Evolutionary conservation across 2,329 filamentous ascomycete genomes (phyloP), one percentile per base, ranked within the genome.

Genomic region (Cladosporium colombiae): DNA sequence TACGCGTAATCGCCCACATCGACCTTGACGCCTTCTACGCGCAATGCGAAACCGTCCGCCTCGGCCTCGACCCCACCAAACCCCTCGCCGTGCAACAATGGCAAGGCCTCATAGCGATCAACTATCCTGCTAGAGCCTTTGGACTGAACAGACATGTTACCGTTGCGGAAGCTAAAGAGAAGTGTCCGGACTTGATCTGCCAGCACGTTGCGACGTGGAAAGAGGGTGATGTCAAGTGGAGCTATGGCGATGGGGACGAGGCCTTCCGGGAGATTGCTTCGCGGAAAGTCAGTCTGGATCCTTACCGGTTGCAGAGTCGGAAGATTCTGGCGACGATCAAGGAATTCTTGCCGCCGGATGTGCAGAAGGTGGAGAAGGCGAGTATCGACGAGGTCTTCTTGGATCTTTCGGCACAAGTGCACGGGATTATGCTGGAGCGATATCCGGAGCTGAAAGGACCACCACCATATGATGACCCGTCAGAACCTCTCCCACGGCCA

Each of bases 161-260:
- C 10, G 85, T 92, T 50, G 83, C 83, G 4, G 95, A 98, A 74
- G 95, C 95, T 21, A 89, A 88, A 78, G 94, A 94, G 77, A 82
- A 92, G 68, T 99, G 95, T 73, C 93, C 94, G 0, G 83, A 90
- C 16, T 83, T 99, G 33, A 88, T 96, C 65, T 82, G 91, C 63
- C 94, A 97, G 78, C 95, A 99, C 77, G 95, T 98, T 21, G 93
- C 93, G 52, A 98, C 93, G 5, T 98, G 93, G 89, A 89, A 91
- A 73, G 93, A 96, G 76, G 94, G 94, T 0, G 92, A 97, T 68
- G 90, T 91, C 70, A 91, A 87, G 73, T 99, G 95, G 95, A 91
- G 89, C 13, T 99, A 99, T 76, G 89, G 91, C 64, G 61, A 63
- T 25, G 61, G 50, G 2, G 86, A 92, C 33, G 91, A 96, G 75